phyloP scores from a whole-genome alignment of 805 yeast species.

The Ogataea corticis region DNA sequence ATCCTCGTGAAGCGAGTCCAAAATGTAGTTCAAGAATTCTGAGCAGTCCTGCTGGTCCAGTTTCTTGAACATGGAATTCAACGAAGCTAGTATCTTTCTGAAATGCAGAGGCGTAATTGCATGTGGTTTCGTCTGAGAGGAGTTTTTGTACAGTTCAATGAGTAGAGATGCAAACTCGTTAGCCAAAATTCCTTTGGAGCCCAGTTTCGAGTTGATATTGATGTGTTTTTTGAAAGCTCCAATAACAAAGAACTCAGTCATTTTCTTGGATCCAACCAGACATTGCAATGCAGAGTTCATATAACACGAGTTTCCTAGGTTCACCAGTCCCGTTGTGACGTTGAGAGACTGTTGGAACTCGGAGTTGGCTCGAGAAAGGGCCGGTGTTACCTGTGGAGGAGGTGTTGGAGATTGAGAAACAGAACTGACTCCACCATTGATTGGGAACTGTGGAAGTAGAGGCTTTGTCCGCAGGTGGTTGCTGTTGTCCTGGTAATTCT shows the following conservation, averaged over 20 bases:
- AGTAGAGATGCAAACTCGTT: constrained; percentile 64
- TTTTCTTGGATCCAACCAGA: constrained; percentile 66
- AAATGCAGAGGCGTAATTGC: constrained; percentile 63
- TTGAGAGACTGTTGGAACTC: constrained; percentile 30
- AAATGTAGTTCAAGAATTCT: constrained; percentile 72
- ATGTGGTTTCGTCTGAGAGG: constrained; percentile 24
- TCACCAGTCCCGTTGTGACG: constrained; percentile 69
- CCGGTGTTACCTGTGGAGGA: constrained; percentile 5
- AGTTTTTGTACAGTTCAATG: constrained; percentile 49
- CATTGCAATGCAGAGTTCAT: constrained; percentile 93
- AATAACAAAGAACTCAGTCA: constrained; percentile 61
- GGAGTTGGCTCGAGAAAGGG: constrained; percentile 6
- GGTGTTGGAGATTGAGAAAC: constrained; percentile 10
- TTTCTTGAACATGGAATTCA: constrained; percentile 64
- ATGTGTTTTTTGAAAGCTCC: constrained; percentile 65
- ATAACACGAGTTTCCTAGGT: constrained; percentile 90
- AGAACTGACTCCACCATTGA: neutral
- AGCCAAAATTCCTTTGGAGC: constrained; percentile 79
- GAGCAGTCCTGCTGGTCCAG: constrained; percentile 83
- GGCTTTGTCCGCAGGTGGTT: constrained; percentile 11
- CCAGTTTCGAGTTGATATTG: constrained; percentile 70
- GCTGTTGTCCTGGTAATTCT: constrained; percentile 8
- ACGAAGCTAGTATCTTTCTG: constrained; percentile 64
- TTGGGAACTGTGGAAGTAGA: constrained; percentile 11
- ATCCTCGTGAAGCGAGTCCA: constrained; percentile 83